Evolutionary conservation across 805 yeast species (phyloP), one percentile per base, ranked within the genome.

Genomic region (Lachancea sp.): DNA sequence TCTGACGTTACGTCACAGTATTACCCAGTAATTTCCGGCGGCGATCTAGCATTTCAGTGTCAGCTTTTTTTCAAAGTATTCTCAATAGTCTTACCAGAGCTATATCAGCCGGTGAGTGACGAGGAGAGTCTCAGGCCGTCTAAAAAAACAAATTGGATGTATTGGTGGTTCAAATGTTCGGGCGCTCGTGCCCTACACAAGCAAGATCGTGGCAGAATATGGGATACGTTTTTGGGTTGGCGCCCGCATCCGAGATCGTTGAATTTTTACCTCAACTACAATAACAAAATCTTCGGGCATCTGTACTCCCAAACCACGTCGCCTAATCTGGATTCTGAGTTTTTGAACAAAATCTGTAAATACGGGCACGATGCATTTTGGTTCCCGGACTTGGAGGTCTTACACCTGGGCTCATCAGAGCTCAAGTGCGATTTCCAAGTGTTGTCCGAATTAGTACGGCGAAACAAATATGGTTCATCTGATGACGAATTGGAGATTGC

Each of bases 141-240:
- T 15, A 71, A 74, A 36, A 72, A 78, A 48, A 88, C 84, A 50
- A 93, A 86, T 54, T 90, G 97, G 97, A 70, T 89, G 20, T 74
- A 87, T 33, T 90, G 96, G 95, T 90, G 97, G 97, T 70, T 90
- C 51, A 87, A 88, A 59, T 90, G 85, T 74, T 78, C 86, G 58
- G 96, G 96, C 17, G 78, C 93, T 12, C 85, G 85, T 63, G 88
- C 83, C 6, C 79, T 95, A 77, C 82, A 89, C 36, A 75, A 84
- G 49, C 73, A 72, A 47, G 96, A 88, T 63, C 67, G 96, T 42
- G 96, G 93, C 11, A 72, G 96, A 49, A 72, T 88, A 6, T 90
- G 98, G 98, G 98, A 90, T 66, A 67, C 80, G 51, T 64, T 89
- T 37, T 63, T 90, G 20, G 95, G 96, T 1, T 87, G 90, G 80